Base-by-base conservation (phyloP, 306 rosid species). In the Medicago ruthenica region DNA sequence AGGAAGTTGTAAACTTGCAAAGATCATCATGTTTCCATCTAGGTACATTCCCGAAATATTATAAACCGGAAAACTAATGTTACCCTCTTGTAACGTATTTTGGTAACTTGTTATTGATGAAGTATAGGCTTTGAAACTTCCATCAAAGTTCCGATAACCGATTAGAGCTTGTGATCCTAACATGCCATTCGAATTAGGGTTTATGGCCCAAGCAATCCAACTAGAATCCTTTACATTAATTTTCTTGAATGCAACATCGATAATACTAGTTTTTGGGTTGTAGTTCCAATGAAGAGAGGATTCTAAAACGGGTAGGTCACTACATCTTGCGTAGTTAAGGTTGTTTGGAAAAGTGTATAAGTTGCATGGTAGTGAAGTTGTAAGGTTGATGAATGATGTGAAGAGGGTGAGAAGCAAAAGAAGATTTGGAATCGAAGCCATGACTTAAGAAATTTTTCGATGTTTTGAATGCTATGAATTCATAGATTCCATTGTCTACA, bases 121-220 rank as follows among this genome's bases (percentile, higher is more conserved):
- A 0, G 90, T 48, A 5, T 79, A 75, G 0, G 76, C 76, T 1
- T 18, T 55, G 44, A 80, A n/a, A 4, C 14, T 75, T 0, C 83
- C 87, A n/a, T 84, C 70, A 0, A 36, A 47, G 71, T 8, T 27
- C 73, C 59, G 13, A 12, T 61, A 15, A 0, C 84, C 82, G 0
- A 84, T 58, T 0, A 84, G 18, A 8, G 89, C 74, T 54, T 88
- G 88, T 0, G 89, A 77, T 0, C 88, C 92, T 0, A 77, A 7
- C 92, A 88, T 86, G 0, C 88, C 88, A 1, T 50, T 77, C 11
- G 84, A 67, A 0, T 59, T 84, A 2, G 88, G 89, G 44, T 86
- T 88, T 55, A 55, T 55, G 34, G 62, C 62, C 62, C 62, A 55
- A 9, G 62, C 34, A 10, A 55, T 55, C 62, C 88, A 88, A 10